A percentile compares a stretch with the other conserved stretches of the same genome.
These are phyloP conservation scores for Karstenula rhodostoma DNA, from an alignment of 2,329 filamentous ascomycete genomes.

Conservation along the genomic window DNA sequence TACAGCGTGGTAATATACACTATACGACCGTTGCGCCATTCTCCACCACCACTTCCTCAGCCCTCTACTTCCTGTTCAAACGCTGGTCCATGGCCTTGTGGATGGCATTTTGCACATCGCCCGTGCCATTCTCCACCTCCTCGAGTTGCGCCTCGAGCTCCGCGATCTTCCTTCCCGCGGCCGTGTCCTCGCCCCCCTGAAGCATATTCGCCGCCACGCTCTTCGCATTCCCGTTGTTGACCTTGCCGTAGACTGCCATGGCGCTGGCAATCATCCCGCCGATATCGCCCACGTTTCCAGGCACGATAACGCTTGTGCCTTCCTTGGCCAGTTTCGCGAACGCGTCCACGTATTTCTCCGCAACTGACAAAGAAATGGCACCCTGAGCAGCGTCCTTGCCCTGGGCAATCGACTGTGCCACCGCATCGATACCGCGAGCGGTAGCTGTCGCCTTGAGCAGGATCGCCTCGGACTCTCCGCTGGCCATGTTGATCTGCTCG, in stretches of 20 bases:
- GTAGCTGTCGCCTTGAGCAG: slow-evolving; percentile 85
- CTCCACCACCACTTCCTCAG: neutral
- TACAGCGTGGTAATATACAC: slow-evolving; percentile 47
- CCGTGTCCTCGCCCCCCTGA: slow-evolving; percentile 27
- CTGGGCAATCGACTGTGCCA: slow-evolving; percentile 76
- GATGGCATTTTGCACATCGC: slow-evolving; percentile 41
- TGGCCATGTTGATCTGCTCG: slow-evolving; percentile 92
- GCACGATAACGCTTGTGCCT: slow-evolving; percentile 93
- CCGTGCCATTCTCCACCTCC: slow-evolving; percentile 32
- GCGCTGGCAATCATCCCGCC: slow-evolving; percentile 96
- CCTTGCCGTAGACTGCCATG: slow-evolving; percentile 93
- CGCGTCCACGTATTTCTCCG: slow-evolving; percentile 97
- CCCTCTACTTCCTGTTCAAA: slow-evolving; percentile 37
- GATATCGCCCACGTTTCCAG: slow-evolving; percentile 96
- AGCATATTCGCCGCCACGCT: slow-evolving; percentile 64
- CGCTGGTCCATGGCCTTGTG: slow-evolving; percentile 47
- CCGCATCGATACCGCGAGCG: slow-evolving; percentile 85
- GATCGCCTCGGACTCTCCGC: slow-evolving; percentile 94
- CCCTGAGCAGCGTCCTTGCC: slow-evolving; percentile 80
- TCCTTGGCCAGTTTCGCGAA: slow-evolving; percentile 93
- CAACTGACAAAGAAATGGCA: slow-evolving; percentile 86
- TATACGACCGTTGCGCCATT: slow-evolving; percentile 18
- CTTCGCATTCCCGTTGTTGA: slow-evolving; percentile 80
- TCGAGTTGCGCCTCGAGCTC: slow-evolving; percentile 40
- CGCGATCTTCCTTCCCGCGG: slow-evolving; percentile 39